These are phyloP conservation scores for Hansenula sp. DNA, from an alignment of 1,139 yeast species.

Conservation along the genomic window DNA sequence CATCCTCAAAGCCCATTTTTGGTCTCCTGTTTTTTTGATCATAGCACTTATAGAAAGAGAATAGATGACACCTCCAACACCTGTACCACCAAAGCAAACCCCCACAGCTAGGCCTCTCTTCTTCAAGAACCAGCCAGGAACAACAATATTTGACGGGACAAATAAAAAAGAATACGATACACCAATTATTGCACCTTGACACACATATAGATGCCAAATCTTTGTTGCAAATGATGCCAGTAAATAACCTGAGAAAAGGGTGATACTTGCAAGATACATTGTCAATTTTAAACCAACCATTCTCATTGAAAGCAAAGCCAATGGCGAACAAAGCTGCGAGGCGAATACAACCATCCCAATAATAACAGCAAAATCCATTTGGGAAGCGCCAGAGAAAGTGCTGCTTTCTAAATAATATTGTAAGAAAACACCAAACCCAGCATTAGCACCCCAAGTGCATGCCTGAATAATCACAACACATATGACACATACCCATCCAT, in stretches of 20 bases:
- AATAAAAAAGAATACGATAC: constrained; percentile 56
- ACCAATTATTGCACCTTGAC: constrained; percentile 69
- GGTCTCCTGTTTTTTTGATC: constrained; percentile 47
- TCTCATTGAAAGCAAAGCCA: constrained; percentile 36
- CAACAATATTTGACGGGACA: constrained; percentile 51
- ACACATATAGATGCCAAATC: constrained; percentile 61
- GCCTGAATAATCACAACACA: constrained; percentile 51
- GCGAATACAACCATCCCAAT: constrained; percentile 62
- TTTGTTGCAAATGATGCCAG: constrained; percentile 61
- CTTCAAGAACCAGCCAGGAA: constrained; percentile 61
- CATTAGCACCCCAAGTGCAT: constrained; percentile 73
- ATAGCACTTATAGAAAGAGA: constrained; percentile 35
- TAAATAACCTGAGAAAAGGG: constrained; percentile 55
- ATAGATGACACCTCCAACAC: constrained; percentile 51
- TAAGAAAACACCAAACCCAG: constrained; percentile 66
- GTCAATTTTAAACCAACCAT: constrained; percentile 34
- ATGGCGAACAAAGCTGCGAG: constrained; percentile 58
- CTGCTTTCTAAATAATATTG: constrained; percentile 48
- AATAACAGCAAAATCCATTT: constrained; percentile 61
- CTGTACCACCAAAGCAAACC: constrained; percentile 51
- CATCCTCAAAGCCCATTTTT: constrained; percentile 66
- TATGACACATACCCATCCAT: constrained; percentile 65
- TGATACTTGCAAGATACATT: constrained; percentile 43
- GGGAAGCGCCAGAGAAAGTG: constrained; percentile 53
- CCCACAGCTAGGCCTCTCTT: constrained; percentile 57